Conservation (phyloP, 2,329 filamentous ascomycete genomes). For the Endoconidiophora polonica region DNA sequence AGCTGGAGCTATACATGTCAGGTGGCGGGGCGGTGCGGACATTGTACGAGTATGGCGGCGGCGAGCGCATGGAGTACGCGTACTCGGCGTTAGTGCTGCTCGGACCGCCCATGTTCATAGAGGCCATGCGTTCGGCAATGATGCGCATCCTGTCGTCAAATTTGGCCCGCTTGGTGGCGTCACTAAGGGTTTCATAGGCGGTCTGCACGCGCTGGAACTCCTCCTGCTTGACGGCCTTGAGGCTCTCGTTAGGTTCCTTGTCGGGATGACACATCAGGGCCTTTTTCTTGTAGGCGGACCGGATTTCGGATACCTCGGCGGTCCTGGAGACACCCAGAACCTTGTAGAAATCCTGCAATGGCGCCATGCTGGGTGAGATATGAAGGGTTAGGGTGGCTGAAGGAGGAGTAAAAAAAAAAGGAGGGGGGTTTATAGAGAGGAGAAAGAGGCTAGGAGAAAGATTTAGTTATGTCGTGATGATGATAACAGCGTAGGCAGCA, state of each 20-base stretch:
- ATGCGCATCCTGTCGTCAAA: slow-evolving; percentile 56
- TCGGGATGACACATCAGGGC: slow-evolving; percentile 82
- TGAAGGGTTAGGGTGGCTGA: no score
- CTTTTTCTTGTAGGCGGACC: slow-evolving; percentile 67
- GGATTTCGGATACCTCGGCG: slow-evolving; percentile 55
- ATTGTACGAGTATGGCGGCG: slow-evolving; percentile 18
- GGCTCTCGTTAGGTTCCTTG: slow-evolving; percentile 63
- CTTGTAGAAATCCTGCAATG: slow-evolving; percentile 61
- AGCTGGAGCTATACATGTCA: neutral
- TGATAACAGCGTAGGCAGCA: no score
- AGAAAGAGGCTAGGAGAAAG: no score
- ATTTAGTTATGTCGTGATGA: no score
- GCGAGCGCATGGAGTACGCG: neutral
- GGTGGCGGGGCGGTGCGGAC: slow-evolving; percentile 14
- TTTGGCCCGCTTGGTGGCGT: slow-evolving; percentile 52
- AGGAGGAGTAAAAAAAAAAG: neutral
- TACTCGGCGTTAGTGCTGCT: slow-evolving; percentile 14
- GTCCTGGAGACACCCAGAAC: slow-evolving; percentile 57
- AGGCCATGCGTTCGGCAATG: slow-evolving; percentile 27
- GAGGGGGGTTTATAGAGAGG: neutral
- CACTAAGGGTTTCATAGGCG: slow-evolving; percentile 78
- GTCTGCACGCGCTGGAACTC: slow-evolving; percentile 87
- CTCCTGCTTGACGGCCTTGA: slow-evolving; percentile 64
- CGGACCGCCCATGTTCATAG: slow-evolving; percentile 20
- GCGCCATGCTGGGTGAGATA: slow-evolving; percentile 25